Base-by-base conservation (phyloP, 345 rosid species). In the Balakata baccata region DNA sequence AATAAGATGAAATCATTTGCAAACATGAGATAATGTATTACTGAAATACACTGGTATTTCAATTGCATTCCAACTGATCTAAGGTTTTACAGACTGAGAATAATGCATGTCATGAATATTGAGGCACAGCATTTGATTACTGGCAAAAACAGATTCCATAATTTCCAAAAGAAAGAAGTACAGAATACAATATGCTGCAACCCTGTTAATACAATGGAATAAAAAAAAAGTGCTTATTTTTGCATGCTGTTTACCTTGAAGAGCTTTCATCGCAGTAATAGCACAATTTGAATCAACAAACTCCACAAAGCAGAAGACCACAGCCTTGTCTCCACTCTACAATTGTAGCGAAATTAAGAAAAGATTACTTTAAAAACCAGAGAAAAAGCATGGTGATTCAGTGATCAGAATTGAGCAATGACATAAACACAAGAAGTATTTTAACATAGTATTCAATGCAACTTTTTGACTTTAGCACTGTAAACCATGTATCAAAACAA, bases 261-360 rank as follows among this genome's bases (percentile, higher is more conserved):
- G 88, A 68, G 88, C 87, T 66, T 85, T 79, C 89, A 83, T 76
- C 43, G 90, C 92, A 57, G 88, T 84, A 52, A 65, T 39, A 69
- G 88, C 90, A 77, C 82, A 84, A n/a, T 81, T 80, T 50, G 84
- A 57, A 72, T 88, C 86, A 62, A 25, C 34, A 4, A 89, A 89
- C 77, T 87, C 90, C 57, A 85, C 89, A 79, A 89, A 89, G 80
- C 92, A 84, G 68, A 85, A 69, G 37, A 89, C 87, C 72, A 75
- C 59, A n/a, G 89, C 86, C 69, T 54, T 76, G 53, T 83, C 90
- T 81, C 86, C 87, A 56, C 59, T 74, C 92, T 85, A 83, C 80
- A 77, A 53, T 75, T 13, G 43, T 51, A 54, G 54, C 71, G 56
- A 25, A 17, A 74, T 16, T 69, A 25, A 25, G 11, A 69, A 61